Conservation (phyloP, 1,284 basidiomycete genomes). For the Porodaedalea pini region DNA sequence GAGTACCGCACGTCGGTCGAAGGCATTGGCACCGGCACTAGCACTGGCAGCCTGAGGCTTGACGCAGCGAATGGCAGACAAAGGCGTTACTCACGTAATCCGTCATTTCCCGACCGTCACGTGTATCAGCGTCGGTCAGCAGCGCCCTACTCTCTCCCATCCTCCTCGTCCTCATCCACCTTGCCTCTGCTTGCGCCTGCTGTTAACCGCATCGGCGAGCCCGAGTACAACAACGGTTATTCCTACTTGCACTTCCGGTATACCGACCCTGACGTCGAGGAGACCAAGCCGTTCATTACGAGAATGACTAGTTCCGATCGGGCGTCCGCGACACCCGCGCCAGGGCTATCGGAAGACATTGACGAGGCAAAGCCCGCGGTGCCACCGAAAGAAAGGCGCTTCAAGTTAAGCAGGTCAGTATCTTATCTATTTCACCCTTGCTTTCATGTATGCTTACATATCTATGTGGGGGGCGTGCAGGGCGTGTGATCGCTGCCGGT, state of each 20-base stretch:
- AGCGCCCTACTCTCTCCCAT: background rate
- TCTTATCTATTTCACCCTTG: slow-evolving; percentile 12
- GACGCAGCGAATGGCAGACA: background rate
- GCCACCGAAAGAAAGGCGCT: slow-evolving; percentile 64
- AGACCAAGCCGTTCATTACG: background rate
- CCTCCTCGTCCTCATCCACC: background rate
- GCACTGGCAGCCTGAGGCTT: too few species aligned
- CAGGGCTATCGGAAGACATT: slow-evolving; percentile 1
- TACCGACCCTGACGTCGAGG: background rate
- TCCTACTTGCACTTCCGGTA: background rate
- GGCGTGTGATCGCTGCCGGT: slow-evolving; percentile 84
- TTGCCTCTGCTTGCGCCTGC: background rate
- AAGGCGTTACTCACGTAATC: background rate
- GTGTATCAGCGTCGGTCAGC: background rate
- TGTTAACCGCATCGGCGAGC: background rate
- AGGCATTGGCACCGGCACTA: too few species aligned
- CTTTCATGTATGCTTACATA: background rate
- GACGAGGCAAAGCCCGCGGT: slow-evolving; percentile 11
- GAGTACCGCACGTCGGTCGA: background rate
- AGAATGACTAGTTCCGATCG: slow-evolving; percentile 1
- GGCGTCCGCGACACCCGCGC: slow-evolving; percentile 1
- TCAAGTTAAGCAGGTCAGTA: slow-evolving; percentile 77
- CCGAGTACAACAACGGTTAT: background rate
- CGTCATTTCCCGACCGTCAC: background rate
- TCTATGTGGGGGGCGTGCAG: slow-evolving; percentile 34